Evolutionary conservation across 495 filamentous ascomycete species (phyloP).

Genomic region (Friedmanniomyces simplex): DNA sequence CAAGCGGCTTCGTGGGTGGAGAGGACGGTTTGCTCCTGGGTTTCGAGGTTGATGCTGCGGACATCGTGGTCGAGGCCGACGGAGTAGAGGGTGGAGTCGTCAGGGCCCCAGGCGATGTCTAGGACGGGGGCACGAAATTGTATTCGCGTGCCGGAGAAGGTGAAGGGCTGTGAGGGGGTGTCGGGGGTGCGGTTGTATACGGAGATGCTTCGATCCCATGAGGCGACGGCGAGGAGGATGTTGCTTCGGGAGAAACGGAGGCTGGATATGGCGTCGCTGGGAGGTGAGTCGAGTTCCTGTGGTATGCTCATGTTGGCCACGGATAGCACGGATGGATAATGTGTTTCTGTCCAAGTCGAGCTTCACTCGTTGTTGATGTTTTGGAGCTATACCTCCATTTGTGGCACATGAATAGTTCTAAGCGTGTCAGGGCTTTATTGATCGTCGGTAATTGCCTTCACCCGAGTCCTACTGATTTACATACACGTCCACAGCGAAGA

Average conservation of each 20-base stretch:
- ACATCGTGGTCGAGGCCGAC: constrained; percentile 81
- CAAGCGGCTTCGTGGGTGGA: constrained; percentile 70
- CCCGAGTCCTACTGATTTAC: too few relatives aligned
- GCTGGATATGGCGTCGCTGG: constrained; percentile 79
- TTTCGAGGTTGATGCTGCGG: constrained; percentile 62
- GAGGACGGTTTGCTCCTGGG: constrained; percentile 60
- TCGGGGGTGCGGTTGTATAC: constrained; percentile 67
- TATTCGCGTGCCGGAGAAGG: constrained; percentile 56
- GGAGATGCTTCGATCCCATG: constrained; percentile 89
- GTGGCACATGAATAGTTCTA: too few relatives aligned
- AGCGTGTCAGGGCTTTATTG: too few relatives aligned
- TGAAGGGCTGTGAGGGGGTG: not conserved
- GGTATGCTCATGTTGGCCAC: not conserved
- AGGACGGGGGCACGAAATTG: constrained; percentile 79
- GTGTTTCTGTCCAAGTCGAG: too few relatives aligned
- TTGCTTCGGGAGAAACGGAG: constrained; percentile 71
- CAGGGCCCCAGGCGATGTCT: constrained; percentile 80
- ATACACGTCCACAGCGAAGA: too few relatives aligned
- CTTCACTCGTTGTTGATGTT: too few relatives aligned
- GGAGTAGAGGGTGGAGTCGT: constrained; percentile 70
- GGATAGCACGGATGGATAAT: too few relatives aligned
- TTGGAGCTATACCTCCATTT: too few relatives aligned
- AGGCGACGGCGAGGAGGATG: constrained; percentile 71
- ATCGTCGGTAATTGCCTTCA: too few relatives aligned
- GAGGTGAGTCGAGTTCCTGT: constrained; percentile 59